phyloP scores from a whole-genome alignment of 805 yeast genomes.

The Saccharomycopsis babjevae region DNA sequence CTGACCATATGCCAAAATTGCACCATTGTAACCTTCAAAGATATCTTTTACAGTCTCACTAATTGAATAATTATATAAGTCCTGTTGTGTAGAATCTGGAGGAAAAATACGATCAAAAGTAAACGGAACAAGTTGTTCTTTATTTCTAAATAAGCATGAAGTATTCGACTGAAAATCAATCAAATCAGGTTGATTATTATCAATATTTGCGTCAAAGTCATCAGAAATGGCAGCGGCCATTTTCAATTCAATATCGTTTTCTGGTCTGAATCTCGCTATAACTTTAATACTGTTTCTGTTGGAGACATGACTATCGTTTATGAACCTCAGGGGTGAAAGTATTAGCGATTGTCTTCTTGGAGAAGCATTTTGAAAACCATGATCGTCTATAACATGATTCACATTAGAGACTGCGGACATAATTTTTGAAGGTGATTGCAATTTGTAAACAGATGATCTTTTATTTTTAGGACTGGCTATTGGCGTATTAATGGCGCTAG shows the following conservation, averaged over 20 bases:
- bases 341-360: background rate
- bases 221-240: background rate
- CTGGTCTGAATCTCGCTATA: constrained; percentile 64
- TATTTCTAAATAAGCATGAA: constrained; percentile 22
- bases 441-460: background rate
- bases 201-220: background rate
- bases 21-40: constrained; percentile 66
- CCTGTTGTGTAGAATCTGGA: constrained; percentile 39
- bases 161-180: constrained; percentile 22
- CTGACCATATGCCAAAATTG: constrained; percentile 72
- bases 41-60: constrained; percentile 58
- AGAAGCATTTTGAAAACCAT: background rate
- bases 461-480: background rate
- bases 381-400: background rate
- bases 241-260: constrained; percentile 27
- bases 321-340: background rate
- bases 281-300: constrained; percentile 41
- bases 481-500: background rate
- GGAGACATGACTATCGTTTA: background rate
- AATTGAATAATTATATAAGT: constrained; percentile 50
- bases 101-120: constrained; percentile 60
- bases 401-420: background rate
- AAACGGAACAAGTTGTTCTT: constrained; percentile 27
- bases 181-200: background rate
- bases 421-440: background rate